phyloP scores from a whole-genome alignment of 306 rosid species.

The Vigna radiata region DNA sequence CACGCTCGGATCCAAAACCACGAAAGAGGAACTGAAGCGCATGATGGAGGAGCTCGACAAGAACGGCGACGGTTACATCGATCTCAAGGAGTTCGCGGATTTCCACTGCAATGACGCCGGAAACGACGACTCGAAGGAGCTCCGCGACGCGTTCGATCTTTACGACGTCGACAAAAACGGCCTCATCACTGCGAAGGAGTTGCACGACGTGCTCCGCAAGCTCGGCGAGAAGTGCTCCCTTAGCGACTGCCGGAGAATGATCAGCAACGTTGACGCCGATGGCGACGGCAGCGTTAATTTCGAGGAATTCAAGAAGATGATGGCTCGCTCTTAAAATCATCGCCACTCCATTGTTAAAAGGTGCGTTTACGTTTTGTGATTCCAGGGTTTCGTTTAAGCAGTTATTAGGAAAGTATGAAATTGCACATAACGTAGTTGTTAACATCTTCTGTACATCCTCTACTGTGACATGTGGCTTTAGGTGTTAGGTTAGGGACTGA shows the following conservation, averaged over 20 bases:
- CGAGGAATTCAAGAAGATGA: slow-evolving; percentile 97
- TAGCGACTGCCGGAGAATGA: slow-evolving; percentile 75
- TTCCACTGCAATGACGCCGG: slow-evolving; percentile 50
- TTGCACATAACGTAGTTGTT: slow-evolving; percentile 18
- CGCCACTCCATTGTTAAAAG: neutral
- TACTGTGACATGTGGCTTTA: slow-evolving; percentile 7
- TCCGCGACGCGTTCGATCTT: slow-evolving; percentile 84
- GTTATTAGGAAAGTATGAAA: neutral
- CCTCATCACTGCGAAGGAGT: slow-evolving; percentile 71
- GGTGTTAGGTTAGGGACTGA: slow-evolving; percentile 20
- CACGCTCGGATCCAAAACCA: slow-evolving; percentile 64
- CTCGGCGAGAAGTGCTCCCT: slow-evolving; percentile 86
- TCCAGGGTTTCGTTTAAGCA: neutral
- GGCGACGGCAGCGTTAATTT: slow-evolving; percentile 90
- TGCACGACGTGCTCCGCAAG: slow-evolving; percentile 69
- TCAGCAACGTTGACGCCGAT: slow-evolving; percentile 81
- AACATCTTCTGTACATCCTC: slow-evolving; percentile 24
- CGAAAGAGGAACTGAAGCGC: slow-evolving; percentile 65
- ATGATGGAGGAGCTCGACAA: slow-evolving; percentile 81
- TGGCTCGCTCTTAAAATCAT: slow-evolving; percentile 52
- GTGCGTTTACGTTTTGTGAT: slow-evolving; percentile 29
- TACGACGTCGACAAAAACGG: slow-evolving; percentile 94
- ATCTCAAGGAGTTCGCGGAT: slow-evolving; percentile 73
- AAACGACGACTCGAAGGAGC: slow-evolving; percentile 55
- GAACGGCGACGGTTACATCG: slow-evolving; percentile 89